These are phyloP conservation scores for Trichoderma sp. DNA, from an alignment of 2,329 filamentous ascomycete genomes.

Conservation along the genomic window DNA sequence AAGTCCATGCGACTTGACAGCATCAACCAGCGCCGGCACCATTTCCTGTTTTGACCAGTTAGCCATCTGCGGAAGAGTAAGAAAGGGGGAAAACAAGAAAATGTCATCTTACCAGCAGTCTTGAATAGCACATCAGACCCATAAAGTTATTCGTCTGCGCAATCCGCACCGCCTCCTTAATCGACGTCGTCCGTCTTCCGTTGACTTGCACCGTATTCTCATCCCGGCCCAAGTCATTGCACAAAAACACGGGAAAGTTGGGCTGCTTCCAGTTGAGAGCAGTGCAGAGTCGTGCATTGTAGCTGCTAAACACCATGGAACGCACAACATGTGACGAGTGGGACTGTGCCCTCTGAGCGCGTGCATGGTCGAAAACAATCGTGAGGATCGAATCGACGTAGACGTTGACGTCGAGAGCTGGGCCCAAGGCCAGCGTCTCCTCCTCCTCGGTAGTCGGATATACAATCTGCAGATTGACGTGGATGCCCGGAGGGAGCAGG, in stretches of 20 bases:
- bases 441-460: constrained; percentile 80
- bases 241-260: constrained; percentile 93
- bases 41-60: constrained; percentile 61
- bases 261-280: constrained; percentile 99
- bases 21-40: constrained; percentile 85
- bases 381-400: constrained; percentile 81
- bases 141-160: constrained; percentile 97
- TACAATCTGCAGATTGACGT: constrained; percentile 87
- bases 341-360: constrained; percentile 59
- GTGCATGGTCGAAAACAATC: constrained; percentile 88
- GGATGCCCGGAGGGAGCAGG: constrained; percentile 72
- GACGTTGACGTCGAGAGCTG: constrained; percentile 76
- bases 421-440: constrained; percentile 63
- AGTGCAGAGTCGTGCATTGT: constrained; percentile 85
- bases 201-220: constrained; percentile 49
- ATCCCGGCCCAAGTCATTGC: constrained; percentile 80
- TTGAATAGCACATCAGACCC: constrained; percentile 88
- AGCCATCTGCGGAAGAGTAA: not conserved
- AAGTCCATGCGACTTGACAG: constrained; percentile 90
- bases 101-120: constrained; percentile 65
- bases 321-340: constrained; percentile 69
- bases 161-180: constrained; percentile 92
- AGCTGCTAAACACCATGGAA: constrained; percentile 91
- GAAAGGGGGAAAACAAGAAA: too few species aligned
- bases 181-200: constrained; percentile 73